Evolutionary conservation across 139 green algal species (phyloP), one percentile per base, ranked within the genome.

Genomic region (Medakamo hakoo): DNA sequence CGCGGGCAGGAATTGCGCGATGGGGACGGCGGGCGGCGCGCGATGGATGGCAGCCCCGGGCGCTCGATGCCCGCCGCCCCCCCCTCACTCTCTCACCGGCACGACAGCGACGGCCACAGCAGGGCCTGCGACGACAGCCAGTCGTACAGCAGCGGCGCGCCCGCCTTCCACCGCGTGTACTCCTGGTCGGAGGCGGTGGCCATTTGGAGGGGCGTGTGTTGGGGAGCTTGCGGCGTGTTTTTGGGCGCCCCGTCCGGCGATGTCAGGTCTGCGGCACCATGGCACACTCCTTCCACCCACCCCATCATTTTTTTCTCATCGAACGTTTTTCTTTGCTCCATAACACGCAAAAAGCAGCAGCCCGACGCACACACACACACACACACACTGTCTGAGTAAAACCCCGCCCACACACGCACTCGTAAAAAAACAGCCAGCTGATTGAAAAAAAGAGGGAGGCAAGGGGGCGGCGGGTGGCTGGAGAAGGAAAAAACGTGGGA

Each of bases 41-140:
- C n/a, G n/a, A n/a, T n/a, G n/a, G n/a, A n/a, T n/a, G n/a, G n/a
- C n/a, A n/a, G n/a, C n/a, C n/a, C n/a, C n/a, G n/a, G n/a, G n/a
- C n/a, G n/a, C n/a, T n/a, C n/a, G n/a, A n/a, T n/a, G n/a, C 9
- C 40, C 40, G 16, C 40, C 40, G 9, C 40, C 16, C 40, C 9
- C 40, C 16, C 40, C 40, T 52, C 40, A 52, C 40, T 21, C 9
- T 19, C 58, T 57, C 25, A 85, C 80, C 85, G 79, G 75, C 88
- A 95, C 0, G 80, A 81, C n/a, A 92, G 80, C 0, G 84, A 88
- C 1, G 88, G 88, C 88, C 88, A 95, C 2, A 74, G 71, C 26
- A 91, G 70, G 68, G 85, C 73, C 73, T 95, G 84, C 70, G 88
- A 85, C 3, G 67, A 59, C 31, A 95, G 85, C 71, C 77, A 89